Base-by-base conservation (phyloP, 495 filamentous ascomycete genomes). In the Podospora sp. region DNA sequence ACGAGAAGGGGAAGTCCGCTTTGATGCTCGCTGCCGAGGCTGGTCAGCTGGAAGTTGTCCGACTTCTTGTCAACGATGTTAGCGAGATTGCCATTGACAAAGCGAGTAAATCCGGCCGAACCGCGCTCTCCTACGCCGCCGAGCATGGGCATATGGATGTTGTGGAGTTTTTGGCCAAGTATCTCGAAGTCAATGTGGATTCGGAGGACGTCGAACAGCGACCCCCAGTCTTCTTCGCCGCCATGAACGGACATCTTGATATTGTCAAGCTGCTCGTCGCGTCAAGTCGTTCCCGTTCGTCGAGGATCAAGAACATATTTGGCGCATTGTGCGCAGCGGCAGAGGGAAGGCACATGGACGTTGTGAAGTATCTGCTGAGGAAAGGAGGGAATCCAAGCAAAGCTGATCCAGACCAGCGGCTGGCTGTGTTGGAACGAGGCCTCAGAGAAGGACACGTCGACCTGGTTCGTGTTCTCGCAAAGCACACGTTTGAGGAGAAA, bases 111-210 rank as follows among this genome's bases (percentile, higher is more conserved):
- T 14, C 16, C 14, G 14, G 40, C 3, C 61, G 49, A 21, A 63
- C 61, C 1, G 46, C 61, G 25, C 21, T 63, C 22, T 63, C 49
- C 36, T 53, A 51, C 21, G 61, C 61, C 16, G 61, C 61, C 22
- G 61, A 51, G 46, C 50, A 53, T 33, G 61, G 61, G 12, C 61
- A 63, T 24, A 29, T 29, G 6, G 46, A 20, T 16, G 61, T 63
- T 25, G 61, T 63, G 7, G 26, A 53, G 25, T 36, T 52, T 8
- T 46, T 63, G 20, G 3, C 49, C 50, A n/a, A 18, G 12, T 26
- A 20, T 21, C 5, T 18, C 22, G 25, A 20, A 24, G 49, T 50
- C 16, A 20, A 14, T 8, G 14, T 35, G 18, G 49, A 51, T 0
- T 27, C 40, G 12, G 21, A 18, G 20, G 40, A 51, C 11, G 2